phyloP scores from a whole-genome alignment of 768 basidiomycete genomes.

The Lyophyllum shimeji region DNA sequence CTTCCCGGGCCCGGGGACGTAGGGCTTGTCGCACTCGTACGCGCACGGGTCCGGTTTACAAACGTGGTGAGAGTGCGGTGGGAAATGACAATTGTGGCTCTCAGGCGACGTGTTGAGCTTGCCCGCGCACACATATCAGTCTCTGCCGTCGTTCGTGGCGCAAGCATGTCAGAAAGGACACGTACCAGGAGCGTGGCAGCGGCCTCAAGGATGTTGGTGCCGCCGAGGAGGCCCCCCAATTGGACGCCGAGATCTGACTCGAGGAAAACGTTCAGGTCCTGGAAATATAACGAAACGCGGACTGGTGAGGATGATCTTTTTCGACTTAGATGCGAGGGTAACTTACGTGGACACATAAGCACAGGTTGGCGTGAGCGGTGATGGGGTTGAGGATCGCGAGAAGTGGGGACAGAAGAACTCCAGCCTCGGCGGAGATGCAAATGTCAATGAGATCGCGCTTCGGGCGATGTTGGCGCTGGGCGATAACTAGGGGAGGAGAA shows the following conservation, averaged over 20 bases:
- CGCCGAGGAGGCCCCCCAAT: slow-evolving; percentile 17
- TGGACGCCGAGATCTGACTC: slow-evolving; percentile 16
- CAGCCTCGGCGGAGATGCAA: slow-evolving; percentile 17
- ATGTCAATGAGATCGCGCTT: slow-evolving; percentile 19
- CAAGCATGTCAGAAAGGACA: background rate
- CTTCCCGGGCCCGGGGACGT: slow-evolving; percentile 12
- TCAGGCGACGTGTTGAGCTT: slow-evolving; percentile 19
- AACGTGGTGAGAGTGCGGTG: slow-evolving; percentile 14
- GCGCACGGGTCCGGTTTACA: slow-evolving; percentile 16
- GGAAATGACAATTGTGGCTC: slow-evolving; percentile 12
- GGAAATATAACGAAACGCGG: background rate
- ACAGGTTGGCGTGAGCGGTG: slow-evolving; percentile 13
- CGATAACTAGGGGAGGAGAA: slow-evolving; percentile 9
- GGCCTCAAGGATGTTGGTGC: slow-evolving; percentile 14
- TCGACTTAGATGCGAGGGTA: background rate
- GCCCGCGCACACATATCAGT: background rate
- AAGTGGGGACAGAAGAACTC: slow-evolving; percentile 10
- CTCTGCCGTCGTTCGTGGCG: background rate
- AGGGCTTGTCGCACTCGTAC: slow-evolving; percentile 17
- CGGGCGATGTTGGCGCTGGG: slow-evolving; percentile 16
- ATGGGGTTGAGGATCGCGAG: slow-evolving; percentile 17
- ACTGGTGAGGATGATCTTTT: background rate
- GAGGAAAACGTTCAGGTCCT: slow-evolving; percentile 19
- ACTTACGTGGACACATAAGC: slow-evolving; percentile 19
- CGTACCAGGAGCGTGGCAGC: slow-evolving; percentile 17